Percentiles rank a stretch among this genome's conserved stretches.
phyloP scores from a whole-genome alignment of 179 eudicot species.

The Gypsophila paniculata region DNA sequence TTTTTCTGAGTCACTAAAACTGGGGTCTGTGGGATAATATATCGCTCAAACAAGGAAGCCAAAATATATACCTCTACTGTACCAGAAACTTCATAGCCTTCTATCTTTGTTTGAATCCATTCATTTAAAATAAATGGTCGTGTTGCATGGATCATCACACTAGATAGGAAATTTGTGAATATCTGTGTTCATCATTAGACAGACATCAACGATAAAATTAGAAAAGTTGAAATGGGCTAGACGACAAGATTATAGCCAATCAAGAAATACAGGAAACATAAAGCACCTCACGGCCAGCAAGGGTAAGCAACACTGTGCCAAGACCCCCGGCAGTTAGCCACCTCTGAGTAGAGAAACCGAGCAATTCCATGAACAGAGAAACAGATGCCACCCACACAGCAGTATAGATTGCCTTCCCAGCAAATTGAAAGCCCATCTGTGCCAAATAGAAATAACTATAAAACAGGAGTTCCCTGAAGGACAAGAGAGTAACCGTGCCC shows the following conservation, averaged over 20 bases:
- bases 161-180: slow-evolving; percentile 87
- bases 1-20: too few species aligned
- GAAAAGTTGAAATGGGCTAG: too few species aligned
- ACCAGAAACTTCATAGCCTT: slow-evolving; percentile 92
- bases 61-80: slow-evolving; percentile 69
- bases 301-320: slow-evolving; percentile 91
- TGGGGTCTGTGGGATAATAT: too few species aligned
- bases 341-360: slow-evolving; percentile 89
- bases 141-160: slow-evolving; percentile 91
- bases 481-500: too few species aligned
- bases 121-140: slow-evolving; percentile 81
- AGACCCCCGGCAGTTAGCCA: slow-evolving; percentile 98
- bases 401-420: slow-evolving; percentile 82
- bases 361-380: slow-evolving; percentile 84
- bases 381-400: slow-evolving; percentile 97
- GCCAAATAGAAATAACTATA: too few species aligned
- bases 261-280: too few species aligned
- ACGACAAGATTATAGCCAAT: too few species aligned
- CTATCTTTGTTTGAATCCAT: slow-evolving; percentile 90
- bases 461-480: too few species aligned
- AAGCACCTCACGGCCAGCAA: slow-evolving; percentile 99
- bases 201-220: not conserved
- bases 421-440: slow-evolving; percentile 84
- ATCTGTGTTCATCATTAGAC: too few species aligned
- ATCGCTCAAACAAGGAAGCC: not conserved